These are phyloP conservation scores for Diplodia intermedia DNA, from an alignment of 2,329 filamentous ascomycete genomes.

Conservation along the genomic window DNA sequence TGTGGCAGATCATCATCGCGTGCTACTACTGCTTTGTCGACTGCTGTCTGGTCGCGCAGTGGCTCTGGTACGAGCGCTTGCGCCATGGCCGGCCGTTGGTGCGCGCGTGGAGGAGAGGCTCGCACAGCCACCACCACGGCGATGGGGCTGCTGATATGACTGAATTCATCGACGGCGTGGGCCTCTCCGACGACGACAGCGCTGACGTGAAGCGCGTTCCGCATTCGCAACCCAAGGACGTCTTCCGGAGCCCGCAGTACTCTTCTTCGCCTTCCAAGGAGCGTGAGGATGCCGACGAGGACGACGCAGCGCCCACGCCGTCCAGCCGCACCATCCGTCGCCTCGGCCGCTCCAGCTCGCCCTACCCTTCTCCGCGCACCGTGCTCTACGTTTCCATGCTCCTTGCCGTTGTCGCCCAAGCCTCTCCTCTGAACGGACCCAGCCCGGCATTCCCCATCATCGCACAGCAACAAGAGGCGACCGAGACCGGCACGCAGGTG, in stretches of 20 bases:
- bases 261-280: conserved; percentile 31
- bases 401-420: conserved; percentile 52
- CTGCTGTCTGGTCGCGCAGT: conserved; percentile 66
- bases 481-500: conserved; percentile 38
- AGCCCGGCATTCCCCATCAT: conserved; percentile 37
- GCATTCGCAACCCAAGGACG: conserved; percentile 43
- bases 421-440: conserved; percentile 42
- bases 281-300: background rate
- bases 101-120: conserved; percentile 26
- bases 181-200: conserved; percentile 19
- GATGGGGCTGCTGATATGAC: conserved; percentile 41
- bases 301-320: conserved; percentile 12
- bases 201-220: conserved; percentile 32
- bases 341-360: conserved; percentile 49
- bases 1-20: conserved; percentile 71
- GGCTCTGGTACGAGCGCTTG: conserved; percentile 69
- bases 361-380: conserved; percentile 55
- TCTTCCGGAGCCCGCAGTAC: conserved; percentile 44
- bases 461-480: conserved; percentile 34
- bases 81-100: conserved; percentile 56
- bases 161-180: conserved; percentile 40
- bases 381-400: conserved; percentile 56
- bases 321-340: conserved; percentile 43
- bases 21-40: conserved; percentile 72
- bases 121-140: conserved; percentile 35